Evolutionary conservation across 257 asterid species (phyloP), one percentile per base, ranked within the genome.

Genomic region (Anisodus acutangulus): DNA sequence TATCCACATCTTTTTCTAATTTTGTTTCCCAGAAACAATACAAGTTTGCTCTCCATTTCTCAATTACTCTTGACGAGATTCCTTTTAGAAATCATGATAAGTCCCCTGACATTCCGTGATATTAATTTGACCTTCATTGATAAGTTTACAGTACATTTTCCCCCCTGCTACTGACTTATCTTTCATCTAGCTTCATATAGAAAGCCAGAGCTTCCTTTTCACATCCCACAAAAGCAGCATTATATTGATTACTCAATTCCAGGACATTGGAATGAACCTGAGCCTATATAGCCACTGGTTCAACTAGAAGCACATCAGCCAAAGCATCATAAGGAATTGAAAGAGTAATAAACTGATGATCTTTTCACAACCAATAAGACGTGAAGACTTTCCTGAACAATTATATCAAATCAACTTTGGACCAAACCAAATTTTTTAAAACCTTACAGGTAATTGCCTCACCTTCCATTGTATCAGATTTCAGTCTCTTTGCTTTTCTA

Each of bases 331-430:
- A 71, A 45, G 57, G 17, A 71, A 11, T 8, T 71, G 58, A 17
- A 71, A 71, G 79, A 71, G 58, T 9, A 71, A 71, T 57, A 71
- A 71, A 45, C 37, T n/a, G 79, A 17, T 70, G 79, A 71, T 71
- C 57, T n/a, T 45, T 45, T 71, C 54, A 71, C 79, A 71, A 45
- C 39, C 79, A 71, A 43, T n/a, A 43, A n/a, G 9, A 71, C 54
- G 1, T 69, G 76, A 70, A 43, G 79, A 45, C 79, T 57, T 71
- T 45, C 37, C 79, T n/a, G 79, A 71, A 45, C 79, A 17, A 45
- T 43, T 43, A 45, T 45, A 71, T 9, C 57, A 71, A 22, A 71
- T n/a, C 16, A 71, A 71, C 39, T 39, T 41, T 17, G 58, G 39
- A 17, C 57, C 39, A 71, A 45, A 17, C 39, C 9, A 71, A 71